phyloP scores from a whole-genome alignment of 139 green algal species.

The Chlorella ohadii region DNA sequence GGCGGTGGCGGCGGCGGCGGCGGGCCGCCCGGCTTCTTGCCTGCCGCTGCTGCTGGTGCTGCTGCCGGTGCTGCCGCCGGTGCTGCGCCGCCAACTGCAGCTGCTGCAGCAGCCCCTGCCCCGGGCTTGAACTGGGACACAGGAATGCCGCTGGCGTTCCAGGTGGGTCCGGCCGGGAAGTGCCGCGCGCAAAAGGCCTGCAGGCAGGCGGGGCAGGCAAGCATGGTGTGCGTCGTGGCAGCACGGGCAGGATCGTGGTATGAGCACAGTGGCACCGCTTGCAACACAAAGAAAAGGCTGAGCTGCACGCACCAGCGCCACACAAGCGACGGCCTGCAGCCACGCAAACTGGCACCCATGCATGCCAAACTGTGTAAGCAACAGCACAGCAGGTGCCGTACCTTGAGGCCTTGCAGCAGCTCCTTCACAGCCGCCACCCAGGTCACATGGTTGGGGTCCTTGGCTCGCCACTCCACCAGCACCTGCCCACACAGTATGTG shows the following conservation, averaged over 20 bases:
- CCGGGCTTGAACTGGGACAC: conserved; percentile 51
- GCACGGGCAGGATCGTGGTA: no score
- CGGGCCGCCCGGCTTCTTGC: conserved; percentile 25
- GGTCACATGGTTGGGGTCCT: conserved; percentile 61
- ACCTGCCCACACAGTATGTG: conserved; percentile 42
- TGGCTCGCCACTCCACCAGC: conserved; percentile 73
- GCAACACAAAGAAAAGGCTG: no score
- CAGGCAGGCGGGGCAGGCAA: background rate
- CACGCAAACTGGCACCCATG: no score
- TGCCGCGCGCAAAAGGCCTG: conserved; percentile 64
- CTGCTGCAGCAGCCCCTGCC: background rate
- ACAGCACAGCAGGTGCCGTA: no score
- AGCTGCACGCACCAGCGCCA: no score
- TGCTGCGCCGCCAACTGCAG: conserved; percentile 11
- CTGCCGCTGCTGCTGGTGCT: conserved; percentile 41
- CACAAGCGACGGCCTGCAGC: no score
- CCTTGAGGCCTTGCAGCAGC: conserved; percentile 55
- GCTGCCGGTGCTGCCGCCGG: conserved; percentile 19
- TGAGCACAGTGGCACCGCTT: no score
- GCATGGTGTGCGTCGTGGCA: no score
- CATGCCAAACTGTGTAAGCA: no score
- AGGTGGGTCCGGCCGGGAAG: conserved; percentile 70
- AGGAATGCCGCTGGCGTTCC: conserved; percentile 61
- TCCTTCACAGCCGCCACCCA: conserved; percentile 88
- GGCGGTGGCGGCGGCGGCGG: conserved; percentile 70